Percentiles rank a stretch among this genome's conserved stretches.
Conservation (phyloP, 192 early-diverging fungal genomes). For the Linnemannia schmuckeri region DNA sequence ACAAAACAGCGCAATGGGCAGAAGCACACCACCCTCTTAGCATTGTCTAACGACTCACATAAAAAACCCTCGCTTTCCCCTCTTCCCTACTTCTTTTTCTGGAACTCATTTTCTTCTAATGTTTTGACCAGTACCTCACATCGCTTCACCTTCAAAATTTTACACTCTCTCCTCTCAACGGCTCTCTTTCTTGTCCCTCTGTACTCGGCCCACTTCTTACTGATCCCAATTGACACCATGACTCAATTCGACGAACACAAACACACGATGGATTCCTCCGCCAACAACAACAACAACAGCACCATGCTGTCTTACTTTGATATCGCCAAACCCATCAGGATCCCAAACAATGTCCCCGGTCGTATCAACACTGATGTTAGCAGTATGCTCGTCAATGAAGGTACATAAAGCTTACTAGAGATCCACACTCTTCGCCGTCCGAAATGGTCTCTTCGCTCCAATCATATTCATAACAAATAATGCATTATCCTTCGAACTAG, state of each 20-base stretch:
- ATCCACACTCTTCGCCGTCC: not conserved
- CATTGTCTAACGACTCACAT: not conserved
- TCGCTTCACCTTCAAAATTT: not conserved
- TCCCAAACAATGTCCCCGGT: not conserved
- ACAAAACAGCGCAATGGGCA: not conserved
- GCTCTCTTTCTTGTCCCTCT: not conserved
- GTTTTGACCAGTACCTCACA: not conserved
- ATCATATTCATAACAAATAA: not conserved
- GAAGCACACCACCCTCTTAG: not conserved
- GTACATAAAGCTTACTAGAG: not conserved
- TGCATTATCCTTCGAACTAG: not conserved
- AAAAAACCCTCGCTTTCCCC: not conserved
- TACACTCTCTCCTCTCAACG: not conserved
- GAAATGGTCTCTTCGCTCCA: not conserved
- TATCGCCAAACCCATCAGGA: not conserved
- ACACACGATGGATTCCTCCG: not conserved
- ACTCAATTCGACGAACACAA: not conserved
- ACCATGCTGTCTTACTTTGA: slow-evolving; percentile 5
- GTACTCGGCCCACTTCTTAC: not conserved
- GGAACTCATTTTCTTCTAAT: not conserved
- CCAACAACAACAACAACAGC: not conserved
- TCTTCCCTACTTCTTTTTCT: not conserved
- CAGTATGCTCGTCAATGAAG: not conserved
- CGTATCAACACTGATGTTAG: not conserved
- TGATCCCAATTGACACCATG: not conserved